Evolutionary conservation across 2,329 filamentous ascomycete species (phyloP).

Genomic region (Daldinia sp.): DNA sequence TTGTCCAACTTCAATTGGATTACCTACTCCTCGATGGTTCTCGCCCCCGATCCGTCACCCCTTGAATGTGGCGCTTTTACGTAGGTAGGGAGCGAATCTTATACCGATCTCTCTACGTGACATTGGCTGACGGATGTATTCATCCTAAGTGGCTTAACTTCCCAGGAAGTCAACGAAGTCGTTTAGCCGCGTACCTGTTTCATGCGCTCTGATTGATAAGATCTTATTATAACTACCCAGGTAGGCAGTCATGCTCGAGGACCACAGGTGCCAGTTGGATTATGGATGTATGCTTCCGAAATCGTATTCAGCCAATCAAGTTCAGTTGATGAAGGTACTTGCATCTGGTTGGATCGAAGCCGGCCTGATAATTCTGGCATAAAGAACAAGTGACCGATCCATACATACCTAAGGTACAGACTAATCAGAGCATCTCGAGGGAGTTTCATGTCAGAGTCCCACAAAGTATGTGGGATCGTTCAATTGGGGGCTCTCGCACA

Average conservation of each 20-base stretch:
- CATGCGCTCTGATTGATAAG: not conserved
- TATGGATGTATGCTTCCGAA: not conserved
- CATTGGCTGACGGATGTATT: not conserved
- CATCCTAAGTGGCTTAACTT: not conserved
- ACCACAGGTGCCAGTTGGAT: not conserved
- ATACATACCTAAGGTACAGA: not conserved
- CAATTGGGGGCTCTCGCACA: not conserved
- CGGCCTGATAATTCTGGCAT: not conserved
- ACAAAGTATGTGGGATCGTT: not conserved
- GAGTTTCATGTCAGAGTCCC: not conserved
- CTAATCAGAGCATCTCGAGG: not conserved
- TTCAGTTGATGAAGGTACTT: not conserved
- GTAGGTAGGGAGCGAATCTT: not conserved
- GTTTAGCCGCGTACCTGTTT: not conserved
- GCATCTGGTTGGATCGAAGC: not conserved
- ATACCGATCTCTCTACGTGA: not conserved
- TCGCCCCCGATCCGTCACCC: not conserved
- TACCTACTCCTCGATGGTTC: not conserved
- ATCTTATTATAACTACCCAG: not conserved
- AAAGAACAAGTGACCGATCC: not conserved
- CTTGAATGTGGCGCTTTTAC: not conserved
- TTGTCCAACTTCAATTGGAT: conserved; percentile 1
- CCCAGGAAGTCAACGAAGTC: not conserved
- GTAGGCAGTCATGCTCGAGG: not conserved
- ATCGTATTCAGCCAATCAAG: not conserved